Evolutionary conservation across 148 eudicot species (phyloP), one percentile per base, ranked within the genome.

Genomic region (Dianthus caryophyllus): DNA sequence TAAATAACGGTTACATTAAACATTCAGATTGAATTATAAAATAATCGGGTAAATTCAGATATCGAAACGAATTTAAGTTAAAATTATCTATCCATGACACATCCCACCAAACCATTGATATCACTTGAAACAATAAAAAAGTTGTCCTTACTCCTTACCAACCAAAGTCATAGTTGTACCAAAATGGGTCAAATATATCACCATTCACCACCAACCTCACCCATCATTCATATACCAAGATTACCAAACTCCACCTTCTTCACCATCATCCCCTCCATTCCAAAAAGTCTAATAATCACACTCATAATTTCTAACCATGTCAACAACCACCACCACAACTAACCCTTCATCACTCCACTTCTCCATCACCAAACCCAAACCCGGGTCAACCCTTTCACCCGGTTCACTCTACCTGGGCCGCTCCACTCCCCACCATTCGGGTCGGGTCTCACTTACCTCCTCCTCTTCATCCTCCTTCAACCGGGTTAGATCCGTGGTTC

Each of bases 321-420:
- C 68, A 61, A 33, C 73, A 43, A 80, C 76, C 80, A 77, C 83
- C 6, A 53, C 77, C 30, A 38, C 77, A 13, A 65, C 73, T 41
- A 62, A 56, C 39, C 76, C 71, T 10, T 31, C 81, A 20, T 68
- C 79, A 33, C 74, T 72, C 29, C 69, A 41, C 58, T 80, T 74
- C 77, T 70, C 69, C 46, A 24, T 67, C 0, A 16, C 27, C 26
- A 73, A 68, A 29, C 7, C 43, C 65, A 21, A 30, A 29, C 36
- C 54, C 57, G 76, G 73, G 46, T 77, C 81, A 56, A 33, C 70
- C 30, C 41, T 75, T 39, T 38, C 78, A 27, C 74, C 70, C 38
- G 38, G 38, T 39, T 60, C 68, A 54, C 44, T 31, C 68, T 12
- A 41, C 12, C 44, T 33, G 38, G 38, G 38, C 38, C 38, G 4